These are phyloP conservation scores for Elsinoe ampelina DNA, from an alignment of 2,329 filamentous ascomycete genomes.

Conservation along the genomic window DNA sequence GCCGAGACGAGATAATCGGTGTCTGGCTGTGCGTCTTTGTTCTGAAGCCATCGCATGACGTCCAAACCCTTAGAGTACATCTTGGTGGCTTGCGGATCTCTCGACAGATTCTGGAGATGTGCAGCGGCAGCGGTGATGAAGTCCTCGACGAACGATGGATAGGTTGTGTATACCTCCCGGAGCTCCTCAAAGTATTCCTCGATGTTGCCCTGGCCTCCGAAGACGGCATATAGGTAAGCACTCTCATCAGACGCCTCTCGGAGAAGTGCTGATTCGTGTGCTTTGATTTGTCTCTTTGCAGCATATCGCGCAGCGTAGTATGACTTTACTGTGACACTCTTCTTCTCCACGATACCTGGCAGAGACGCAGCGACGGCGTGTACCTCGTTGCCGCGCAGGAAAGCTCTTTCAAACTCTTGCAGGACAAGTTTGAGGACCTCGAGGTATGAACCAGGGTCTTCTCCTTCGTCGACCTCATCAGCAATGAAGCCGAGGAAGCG, in stretches of 20 bases:
- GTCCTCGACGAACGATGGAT: slow-evolving; percentile 81
- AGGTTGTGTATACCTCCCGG: slow-evolving; percentile 80
- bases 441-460: slow-evolving; percentile 84
- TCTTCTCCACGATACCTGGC: slow-evolving; percentile 87
- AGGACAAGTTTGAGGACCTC: slow-evolving; percentile 87
- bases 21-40: slow-evolving; percentile 82
- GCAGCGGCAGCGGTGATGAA: slow-evolving; percentile 74
- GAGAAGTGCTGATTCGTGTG: slow-evolving; percentile 87
- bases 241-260: slow-evolving; percentile 76
- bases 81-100: slow-evolving; percentile 81
- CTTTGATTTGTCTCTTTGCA: slow-evolving; percentile 74
- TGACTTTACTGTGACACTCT: slow-evolving; percentile 75
- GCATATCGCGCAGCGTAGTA: slow-evolving; percentile 88
- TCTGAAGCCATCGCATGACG: slow-evolving; percentile 84
- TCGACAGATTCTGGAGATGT: slow-evolving; percentile 74
- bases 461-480: slow-evolving; percentile 79
- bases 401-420: slow-evolving; percentile 93
- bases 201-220: slow-evolving; percentile 96
- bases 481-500: slow-evolving; percentile 89
- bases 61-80: slow-evolving; percentile 96
- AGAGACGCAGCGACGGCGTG: slow-evolving; percentile 79
- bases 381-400: slow-evolving; percentile 90
- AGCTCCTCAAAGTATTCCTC: slow-evolving; percentile 99
- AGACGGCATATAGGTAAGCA: slow-evolving; percentile 84
- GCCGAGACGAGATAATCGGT: slow-evolving; percentile 89